Evolutionary conservation across 345 rosid genomes (phyloP).

Genomic region (Boechera retrofracta): DNA sequence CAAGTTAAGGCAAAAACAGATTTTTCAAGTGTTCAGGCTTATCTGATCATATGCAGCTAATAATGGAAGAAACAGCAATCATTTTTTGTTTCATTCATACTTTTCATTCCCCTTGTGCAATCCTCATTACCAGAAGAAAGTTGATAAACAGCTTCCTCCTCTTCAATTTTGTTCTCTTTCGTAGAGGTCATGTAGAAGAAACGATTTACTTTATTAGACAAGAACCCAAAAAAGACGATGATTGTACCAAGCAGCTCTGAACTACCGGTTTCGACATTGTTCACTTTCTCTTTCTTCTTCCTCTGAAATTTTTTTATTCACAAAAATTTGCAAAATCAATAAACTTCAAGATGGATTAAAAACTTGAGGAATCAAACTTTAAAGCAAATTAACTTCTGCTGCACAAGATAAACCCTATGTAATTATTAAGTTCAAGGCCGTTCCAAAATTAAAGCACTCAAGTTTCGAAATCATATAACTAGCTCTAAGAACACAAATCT

Average conservation of each 20-base stretch:
- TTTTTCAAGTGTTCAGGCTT: neutral
- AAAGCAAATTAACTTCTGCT: neutral
- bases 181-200: conserved; percentile 10
- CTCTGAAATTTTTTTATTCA: conserved; percentile 18
- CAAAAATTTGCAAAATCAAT: neutral
- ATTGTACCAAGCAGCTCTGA: neutral
- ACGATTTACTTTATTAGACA: neutral
- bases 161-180: conserved; percentile 31
- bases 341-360: neutral
- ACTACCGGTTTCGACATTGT: conserved; percentile 30
- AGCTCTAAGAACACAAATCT: neutral
- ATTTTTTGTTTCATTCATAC: conserved; percentile 46
- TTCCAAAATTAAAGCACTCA: neutral
- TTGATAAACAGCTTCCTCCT: conserved; percentile 55
- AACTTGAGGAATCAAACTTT: too few relatives aligned
- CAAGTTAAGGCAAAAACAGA: conserved; percentile 7
- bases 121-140: conserved; percentile 82
- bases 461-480: neutral
- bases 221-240: neutral
- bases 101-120: conserved; percentile 73
- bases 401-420: conserved; percentile 16
- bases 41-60: conserved; percentile 13
- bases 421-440: neutral
- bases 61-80: conserved; percentile 3
- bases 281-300: conserved; percentile 38